Percentiles rank a stretch among this genome's conserved stretches.
phyloP scores from a whole-genome alignment of 2,329 filamentous ascomycete genomes.

The Aspergillus tamarii region DNA sequence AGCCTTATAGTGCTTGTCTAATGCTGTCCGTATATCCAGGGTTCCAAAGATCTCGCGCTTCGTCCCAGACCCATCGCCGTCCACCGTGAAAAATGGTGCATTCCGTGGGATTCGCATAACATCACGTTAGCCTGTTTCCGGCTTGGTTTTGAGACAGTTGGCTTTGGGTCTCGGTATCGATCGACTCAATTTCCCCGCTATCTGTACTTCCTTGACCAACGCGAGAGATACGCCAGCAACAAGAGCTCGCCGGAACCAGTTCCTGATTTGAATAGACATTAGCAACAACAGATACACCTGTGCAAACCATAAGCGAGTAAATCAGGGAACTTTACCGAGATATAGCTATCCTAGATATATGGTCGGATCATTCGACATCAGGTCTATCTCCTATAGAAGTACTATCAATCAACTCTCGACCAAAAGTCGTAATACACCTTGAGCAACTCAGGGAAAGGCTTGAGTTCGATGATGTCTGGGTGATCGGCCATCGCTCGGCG shows the following conservation, averaged over 20 bases:
- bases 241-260: background rate
- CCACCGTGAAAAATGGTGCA: background rate
- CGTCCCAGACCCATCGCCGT: background rate
- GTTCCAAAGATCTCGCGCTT: background rate
- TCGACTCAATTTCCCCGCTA: background rate
- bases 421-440: constrained; percentile 11
- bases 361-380: background rate
- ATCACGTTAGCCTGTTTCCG: background rate
- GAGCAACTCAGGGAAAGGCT: constrained; percentile 9
- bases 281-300: background rate
- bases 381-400: background rate
- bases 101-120: background rate
- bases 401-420: background rate
- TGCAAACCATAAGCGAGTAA: background rate
- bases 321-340: background rate
- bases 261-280: too few relatives aligned
- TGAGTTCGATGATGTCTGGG: constrained; percentile 6
- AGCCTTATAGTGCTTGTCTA: background rate
- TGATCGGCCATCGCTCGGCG: constrained; percentile 7
- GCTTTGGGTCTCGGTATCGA: background rate
- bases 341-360: background rate
- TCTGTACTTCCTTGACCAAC: background rate
- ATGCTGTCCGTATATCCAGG: background rate
- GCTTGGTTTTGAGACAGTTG: background rate
- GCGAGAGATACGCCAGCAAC: background rate